phyloP scores from a whole-genome alignment of 2,329 filamentous ascomycete genomes.

The Nemania bipapillata region DNA sequence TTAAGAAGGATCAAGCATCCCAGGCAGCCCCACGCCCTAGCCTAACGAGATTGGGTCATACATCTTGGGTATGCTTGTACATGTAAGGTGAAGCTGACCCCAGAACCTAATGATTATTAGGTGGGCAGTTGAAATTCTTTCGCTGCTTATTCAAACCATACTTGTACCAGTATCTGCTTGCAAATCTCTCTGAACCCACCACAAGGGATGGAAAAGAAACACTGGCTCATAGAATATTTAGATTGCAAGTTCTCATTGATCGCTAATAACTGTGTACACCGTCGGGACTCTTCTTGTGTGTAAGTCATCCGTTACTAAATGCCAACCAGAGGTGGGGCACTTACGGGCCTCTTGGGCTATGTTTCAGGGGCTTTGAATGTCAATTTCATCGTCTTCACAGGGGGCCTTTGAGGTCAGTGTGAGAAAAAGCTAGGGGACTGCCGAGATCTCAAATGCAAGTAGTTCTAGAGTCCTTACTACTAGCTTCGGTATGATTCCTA shows the following conservation, averaged over 20 bases:
- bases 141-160: not conserved
- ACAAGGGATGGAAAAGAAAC: too few relatives aligned
- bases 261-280: not conserved
- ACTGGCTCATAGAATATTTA: too few relatives aligned
- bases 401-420: conserved; percentile 1
- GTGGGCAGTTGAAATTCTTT: conserved; percentile 2
- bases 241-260: too few relatives aligned
- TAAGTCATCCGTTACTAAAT: not conserved
- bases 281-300: not conserved
- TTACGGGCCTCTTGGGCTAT: conserved; percentile 16
- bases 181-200: not conserved
- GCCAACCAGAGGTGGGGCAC: not conserved
- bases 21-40: conserved; percentile 18
- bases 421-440: not conserved
- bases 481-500: conserved; percentile 9
- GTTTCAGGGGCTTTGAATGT: conserved; percentile 22
- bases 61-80: conserved; percentile 13
- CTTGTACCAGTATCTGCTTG: not conserved
- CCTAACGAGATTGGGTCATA: conserved; percentile 31
- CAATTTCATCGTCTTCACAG: not conserved
- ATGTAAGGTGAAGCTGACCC: conserved; percentile 27
- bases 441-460: conserved; percentile 22
- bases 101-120: too few relatives aligned
- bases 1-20: conserved; percentile 27
- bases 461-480: conserved; percentile 1